Conservation (phyloP, 768 basidiomycete species). For the Lactifluus hygrophoroides region DNA sequence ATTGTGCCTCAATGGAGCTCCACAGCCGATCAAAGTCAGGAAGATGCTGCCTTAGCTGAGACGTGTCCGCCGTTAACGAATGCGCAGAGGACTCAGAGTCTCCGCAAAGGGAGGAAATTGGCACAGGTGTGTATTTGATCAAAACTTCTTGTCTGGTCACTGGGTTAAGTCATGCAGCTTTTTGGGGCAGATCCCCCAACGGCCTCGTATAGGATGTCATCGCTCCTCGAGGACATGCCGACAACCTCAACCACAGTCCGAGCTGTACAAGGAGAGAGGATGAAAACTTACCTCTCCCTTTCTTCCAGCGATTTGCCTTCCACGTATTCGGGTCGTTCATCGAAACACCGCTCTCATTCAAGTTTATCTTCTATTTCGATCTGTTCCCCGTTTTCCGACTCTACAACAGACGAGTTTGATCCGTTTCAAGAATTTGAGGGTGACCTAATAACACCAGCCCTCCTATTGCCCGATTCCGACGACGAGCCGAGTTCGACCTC, state of each 20-base stretch:
- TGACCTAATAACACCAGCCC: background rate
- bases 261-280: conserved; percentile 21
- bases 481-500: background rate
- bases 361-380: conserved; percentile 12
- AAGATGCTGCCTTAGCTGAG: background rate
- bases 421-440: background rate
- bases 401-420: background rate
- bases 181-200: conserved; percentile 43
- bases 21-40: background rate
- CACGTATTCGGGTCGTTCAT: background rate
- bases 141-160: background rate
- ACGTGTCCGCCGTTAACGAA: conserved; percentile 22
- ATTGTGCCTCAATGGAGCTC: background rate
- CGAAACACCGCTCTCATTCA: conserved; percentile 4
- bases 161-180: conserved; percentile 27
- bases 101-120: conserved; percentile 44
- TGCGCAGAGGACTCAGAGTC: conserved; percentile 32
- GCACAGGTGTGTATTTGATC: conserved; percentile 33
- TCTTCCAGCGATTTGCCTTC: conserved; percentile 4
- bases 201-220: conserved; percentile 33
- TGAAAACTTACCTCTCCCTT: conserved; percentile 19
- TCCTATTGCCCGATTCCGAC: background rate
- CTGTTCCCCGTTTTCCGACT: background rate
- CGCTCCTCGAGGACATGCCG: conserved; percentile 17
- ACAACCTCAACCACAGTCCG: conserved; percentile 1